phyloP scores from a whole-genome alignment of 2,329 filamentous ascomycete genomes.

The Plectosphaerella plurivora region DNA sequence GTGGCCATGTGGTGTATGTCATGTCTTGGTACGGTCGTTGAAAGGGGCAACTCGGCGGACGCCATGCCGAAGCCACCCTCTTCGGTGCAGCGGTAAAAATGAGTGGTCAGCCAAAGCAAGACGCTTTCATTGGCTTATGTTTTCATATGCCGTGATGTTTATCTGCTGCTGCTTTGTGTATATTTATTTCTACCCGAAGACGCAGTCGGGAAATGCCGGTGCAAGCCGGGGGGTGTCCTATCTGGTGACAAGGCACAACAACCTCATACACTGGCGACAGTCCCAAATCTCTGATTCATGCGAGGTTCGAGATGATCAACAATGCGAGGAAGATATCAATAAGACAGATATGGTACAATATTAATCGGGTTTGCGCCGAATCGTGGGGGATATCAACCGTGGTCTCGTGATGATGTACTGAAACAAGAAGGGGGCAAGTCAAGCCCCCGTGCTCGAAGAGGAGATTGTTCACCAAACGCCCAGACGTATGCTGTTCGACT shows the following conservation, averaged over 20 bases:
- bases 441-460: neutral
- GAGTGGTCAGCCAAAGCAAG: neutral
- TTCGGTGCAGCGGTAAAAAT: neutral
- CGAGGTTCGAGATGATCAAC: too few relatives aligned
- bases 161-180: neutral
- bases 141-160: neutral
- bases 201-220: too few relatives aligned
- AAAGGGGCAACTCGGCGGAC: neutral
- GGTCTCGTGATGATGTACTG: neutral
- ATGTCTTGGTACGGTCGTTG: neutral
- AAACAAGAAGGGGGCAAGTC: neutral
- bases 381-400: neutral
- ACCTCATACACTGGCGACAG: too few relatives aligned
- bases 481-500: neutral
- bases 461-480: neutral
- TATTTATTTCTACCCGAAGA: too few relatives aligned
- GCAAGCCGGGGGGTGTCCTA: too few relatives aligned
- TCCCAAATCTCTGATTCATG: too few relatives aligned
- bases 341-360: neutral
- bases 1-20: neutral
- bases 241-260: too few relatives aligned
- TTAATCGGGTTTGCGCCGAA: neutral
- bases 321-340: too few relatives aligned
- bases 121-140: neutral
- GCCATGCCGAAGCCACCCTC: neutral